phyloP scores from a whole-genome alignment of 495 filamentous ascomycete genomes.

The Astrocystis sublimbata region DNA sequence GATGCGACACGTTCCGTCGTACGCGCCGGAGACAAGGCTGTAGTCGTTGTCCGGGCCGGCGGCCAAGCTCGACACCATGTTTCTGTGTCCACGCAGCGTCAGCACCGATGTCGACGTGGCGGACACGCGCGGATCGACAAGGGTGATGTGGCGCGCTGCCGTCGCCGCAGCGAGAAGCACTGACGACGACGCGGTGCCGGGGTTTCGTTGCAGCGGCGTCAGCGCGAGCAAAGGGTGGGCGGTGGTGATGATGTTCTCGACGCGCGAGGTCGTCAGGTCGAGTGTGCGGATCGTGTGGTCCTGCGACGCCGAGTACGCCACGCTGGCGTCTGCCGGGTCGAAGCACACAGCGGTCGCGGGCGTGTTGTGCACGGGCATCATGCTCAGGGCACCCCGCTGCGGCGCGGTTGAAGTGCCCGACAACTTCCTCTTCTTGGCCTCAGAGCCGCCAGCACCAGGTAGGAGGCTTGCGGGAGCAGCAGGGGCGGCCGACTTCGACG shows the following conservation, averaged over 20 bases:
- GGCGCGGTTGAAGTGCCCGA: slow-evolving; percentile 57
- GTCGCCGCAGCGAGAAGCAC: slow-evolving; percentile 82
- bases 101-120: slow-evolving; percentile 73
- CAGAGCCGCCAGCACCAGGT: slow-evolving; percentile 56
- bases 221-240: slow-evolving; percentile 79
- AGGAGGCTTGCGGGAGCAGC: slow-evolving; percentile 65
- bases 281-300: slow-evolving; percentile 89
- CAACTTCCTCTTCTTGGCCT: slow-evolving; percentile 76
- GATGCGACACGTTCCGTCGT: slow-evolving; percentile 86
- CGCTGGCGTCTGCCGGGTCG: slow-evolving; percentile 77
- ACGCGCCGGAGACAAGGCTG: slow-evolving; percentile 75
- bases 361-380: slow-evolving; percentile 69
- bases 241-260: slow-evolving; percentile 78
- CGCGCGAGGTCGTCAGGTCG: slow-evolving; percentile 75
- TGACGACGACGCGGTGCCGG: slow-evolving; percentile 32
- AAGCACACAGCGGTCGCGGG: slow-evolving; percentile 78
- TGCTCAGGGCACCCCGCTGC: slow-evolving; percentile 74
- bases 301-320: slow-evolving; percentile 84
- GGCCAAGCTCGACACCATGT: slow-evolving; percentile 73
- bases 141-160: slow-evolving; percentile 79
- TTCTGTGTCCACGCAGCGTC: slow-evolving; percentile 87
- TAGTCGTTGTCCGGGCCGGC: slow-evolving; percentile 73
- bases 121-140: slow-evolving; percentile 81
- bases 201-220: slow-evolving; percentile 58
- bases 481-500: slow-evolving; percentile 70